Evolutionary conservation across 164 flowering plant species (phyloP), one percentile per base, ranked within the genome.

Genomic region (Aristolochia californica): DNA sequence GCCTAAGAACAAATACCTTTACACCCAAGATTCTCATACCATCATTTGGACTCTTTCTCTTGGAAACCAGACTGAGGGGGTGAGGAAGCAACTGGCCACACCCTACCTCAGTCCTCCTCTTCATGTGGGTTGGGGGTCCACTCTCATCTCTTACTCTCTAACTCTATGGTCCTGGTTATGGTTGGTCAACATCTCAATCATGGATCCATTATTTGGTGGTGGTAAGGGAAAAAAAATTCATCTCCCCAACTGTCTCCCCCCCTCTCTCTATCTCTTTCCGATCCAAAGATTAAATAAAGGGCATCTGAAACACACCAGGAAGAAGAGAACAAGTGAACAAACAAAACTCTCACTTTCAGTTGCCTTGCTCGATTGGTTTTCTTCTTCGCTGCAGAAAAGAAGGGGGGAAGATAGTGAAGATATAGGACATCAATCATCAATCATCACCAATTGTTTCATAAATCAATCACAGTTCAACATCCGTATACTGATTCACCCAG

Each of bases 101-200:
- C 27, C 13, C 13, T 4, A 10, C 63, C 38, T 59, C 54, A 3
- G 23, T 12, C 40, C 40, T 34, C 40, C 40, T 12, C 40, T 34
- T 34, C 40, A 34, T 34, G 40, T 34, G 7, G 12, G 13, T 43
- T 22, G 24, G 58, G 5, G 44, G 45, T n/a, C 48, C 44, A 56
- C 16, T 25, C 26, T 21, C 56, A 17, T 15, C 56, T 5, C 40
- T 34, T 5, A 34, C 40, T 28, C 22, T 15, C 8, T 18, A 8
- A 55, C 57, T 20, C 43, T n/a, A 30, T 15, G 57, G 57, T 7
- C 43, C 12, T 16, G 57, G 18, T 55, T 28, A n/a, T 55, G 47
- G 34, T 22, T 12, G 51, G 45, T 59, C 53, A 27, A 30, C 62
- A 59, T 59, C 54, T 28, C 54, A 48, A 59, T 59, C 45, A 59